phyloP scores from a whole-genome alignment of 495 filamentous ascomycete genomes.

The Paragyromitra xinjiangensis region DNA sequence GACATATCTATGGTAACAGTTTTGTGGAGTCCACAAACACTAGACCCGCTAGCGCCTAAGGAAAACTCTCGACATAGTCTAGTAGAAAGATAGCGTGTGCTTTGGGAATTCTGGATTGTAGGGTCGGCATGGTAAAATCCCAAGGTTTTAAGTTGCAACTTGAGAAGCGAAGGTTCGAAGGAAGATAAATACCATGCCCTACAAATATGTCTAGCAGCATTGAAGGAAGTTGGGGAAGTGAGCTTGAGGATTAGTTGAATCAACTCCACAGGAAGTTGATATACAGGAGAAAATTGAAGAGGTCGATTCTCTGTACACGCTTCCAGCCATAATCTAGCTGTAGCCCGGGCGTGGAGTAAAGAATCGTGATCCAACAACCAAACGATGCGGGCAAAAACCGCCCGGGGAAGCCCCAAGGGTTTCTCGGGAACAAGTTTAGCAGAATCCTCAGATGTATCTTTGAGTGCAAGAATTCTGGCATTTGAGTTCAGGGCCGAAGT shows the following conservation, averaged over 20 bases:
- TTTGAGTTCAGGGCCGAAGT: neutral
- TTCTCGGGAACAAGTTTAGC: neutral
- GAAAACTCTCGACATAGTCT: slow-evolving; percentile 70
- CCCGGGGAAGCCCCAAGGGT: slow-evolving; percentile 20
- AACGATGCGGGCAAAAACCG: slow-evolving; percentile 28
- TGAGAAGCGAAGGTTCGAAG: slow-evolving; percentile 65
- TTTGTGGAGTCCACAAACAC: slow-evolving; percentile 60
- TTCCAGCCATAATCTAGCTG: slow-evolving; percentile 33
- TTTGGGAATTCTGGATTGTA: slow-evolving; percentile 58
- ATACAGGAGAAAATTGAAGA: slow-evolving; percentile 51
- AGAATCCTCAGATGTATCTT: neutral
- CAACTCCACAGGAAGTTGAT: slow-evolving; percentile 68
- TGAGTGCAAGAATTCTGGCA: neutral
- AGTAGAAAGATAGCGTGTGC: slow-evolving; percentile 63
- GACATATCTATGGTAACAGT: slow-evolving; percentile 56
- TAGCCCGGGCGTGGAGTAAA: slow-evolving; percentile 36
- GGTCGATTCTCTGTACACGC: slow-evolving; percentile 26
- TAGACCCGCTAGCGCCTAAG: slow-evolving; percentile 64
- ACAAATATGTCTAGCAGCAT: slow-evolving; percentile 72
- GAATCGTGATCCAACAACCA: slow-evolving; percentile 35
- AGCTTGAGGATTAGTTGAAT: slow-evolving; percentile 68
- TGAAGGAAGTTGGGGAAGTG: slow-evolving; percentile 69
- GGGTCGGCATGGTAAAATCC: slow-evolving; percentile 67
- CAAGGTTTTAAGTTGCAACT: slow-evolving; percentile 66
- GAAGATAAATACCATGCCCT: slow-evolving; percentile 72